Base-by-base conservation (phyloP, 23 red algal genomes). In the Pyropia haitanensis region DNA sequence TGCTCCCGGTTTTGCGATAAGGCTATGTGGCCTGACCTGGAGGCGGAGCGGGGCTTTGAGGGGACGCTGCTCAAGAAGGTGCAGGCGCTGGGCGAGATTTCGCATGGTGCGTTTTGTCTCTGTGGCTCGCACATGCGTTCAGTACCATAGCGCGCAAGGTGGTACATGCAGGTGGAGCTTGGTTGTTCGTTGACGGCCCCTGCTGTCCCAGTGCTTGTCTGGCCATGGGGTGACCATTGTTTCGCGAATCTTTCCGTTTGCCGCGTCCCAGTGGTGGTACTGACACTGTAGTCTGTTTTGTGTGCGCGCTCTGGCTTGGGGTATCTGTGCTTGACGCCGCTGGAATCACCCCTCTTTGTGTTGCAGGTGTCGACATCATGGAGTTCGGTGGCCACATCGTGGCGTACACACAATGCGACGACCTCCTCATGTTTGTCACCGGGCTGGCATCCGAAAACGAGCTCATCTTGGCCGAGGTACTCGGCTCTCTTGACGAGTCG, bases 371-470 rank as follows among this genome's bases (percentile, higher is more conserved):
- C 30, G 83, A 88, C 31, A 66, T 88, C 16, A 79, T 88, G 72
- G 83, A 88, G 46, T 79, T 88, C 26, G 82, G 64, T 51, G 67
- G 82, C 27, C 71, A 82, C 58, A 75, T 93, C 15, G 67, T 84
- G 59, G 88, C 77, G 18, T 93, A 80, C 66, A 83, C 71, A 49
- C 79, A 84, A 51, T 31, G 71, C 3, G 88, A 93, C 46, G 88
- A 93, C 68, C 57, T 93, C 3, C 67, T 85, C 34, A 73, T 93
- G 61, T 93, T 93, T 75, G 72, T 93, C 52, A 76, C 73, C 2
- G 80, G 79, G 14, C 61, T 54, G 24, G 19, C 31, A 18, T 39
- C 58, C 2, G 88, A 93, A 64, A 93, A 93, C 53, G 88, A 93
- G 71, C 49, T 93, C 16, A 85, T 93, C 32, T 72, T 93, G 59